phyloP scores from a whole-genome alignment of 176 grass and related monocot species.

The Musa schizocarpa region DNA sequence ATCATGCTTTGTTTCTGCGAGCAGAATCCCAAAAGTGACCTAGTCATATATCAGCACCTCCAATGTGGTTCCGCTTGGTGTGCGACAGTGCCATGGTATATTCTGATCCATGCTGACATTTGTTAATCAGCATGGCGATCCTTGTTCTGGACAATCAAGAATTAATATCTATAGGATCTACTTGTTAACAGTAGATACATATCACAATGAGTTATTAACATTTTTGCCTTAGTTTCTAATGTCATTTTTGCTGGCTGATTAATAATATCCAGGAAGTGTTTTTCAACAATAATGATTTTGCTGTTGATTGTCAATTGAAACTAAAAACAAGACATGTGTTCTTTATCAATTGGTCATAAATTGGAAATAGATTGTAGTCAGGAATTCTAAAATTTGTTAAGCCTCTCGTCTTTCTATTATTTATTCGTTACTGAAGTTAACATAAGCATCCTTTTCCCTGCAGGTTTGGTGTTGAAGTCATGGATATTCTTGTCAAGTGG shows the following conservation, averaged over 20 bases:
- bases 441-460: conserved; percentile 7
- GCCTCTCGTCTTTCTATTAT: neutral
- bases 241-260: neutral
- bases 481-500: conserved; percentile 74
- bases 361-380: neutral
- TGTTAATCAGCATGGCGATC: too few relatives aligned
- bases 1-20: too few relatives aligned
- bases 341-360: too few relatives aligned
- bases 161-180: neutral
- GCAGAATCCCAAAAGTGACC: too few relatives aligned
- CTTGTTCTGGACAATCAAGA: neutral
- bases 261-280: neutral
- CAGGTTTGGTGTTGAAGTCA: conserved; percentile 69
- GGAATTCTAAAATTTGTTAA: neutral
- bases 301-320: neutral
- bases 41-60: too few relatives aligned
- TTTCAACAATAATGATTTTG: neutral
- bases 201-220: neutral
- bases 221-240: neutral
- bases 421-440: neutral
- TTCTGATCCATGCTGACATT: too few relatives aligned
- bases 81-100: too few relatives aligned
- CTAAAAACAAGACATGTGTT: too few relatives aligned
- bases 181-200: neutral
- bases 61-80: too few relatives aligned